phyloP scores from a whole-genome alignment of 495 filamentous ascomycete genomes.

The Thozetella sp. region DNA sequence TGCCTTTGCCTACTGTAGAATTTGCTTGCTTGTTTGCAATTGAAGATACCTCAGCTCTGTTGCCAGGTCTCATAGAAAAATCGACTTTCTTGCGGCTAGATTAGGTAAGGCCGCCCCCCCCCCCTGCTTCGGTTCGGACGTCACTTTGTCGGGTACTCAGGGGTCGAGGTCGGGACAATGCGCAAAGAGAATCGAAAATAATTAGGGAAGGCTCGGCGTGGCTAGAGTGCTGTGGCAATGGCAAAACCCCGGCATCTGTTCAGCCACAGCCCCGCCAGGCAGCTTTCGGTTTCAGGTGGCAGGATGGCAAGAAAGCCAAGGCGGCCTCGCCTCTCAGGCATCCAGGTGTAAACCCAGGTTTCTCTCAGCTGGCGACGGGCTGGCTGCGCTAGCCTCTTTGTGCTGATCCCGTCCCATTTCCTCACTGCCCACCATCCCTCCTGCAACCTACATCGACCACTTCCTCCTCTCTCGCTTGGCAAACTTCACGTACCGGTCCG shows the following conservation, averaged over 20 bases:
- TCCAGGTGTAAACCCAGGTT: background rate
- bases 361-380: background rate
- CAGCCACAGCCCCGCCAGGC: too few species aligned
- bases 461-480: conserved; percentile 2
- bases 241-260: background rate
- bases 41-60: too few species aligned
- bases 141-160: background rate
- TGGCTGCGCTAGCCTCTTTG: background rate
- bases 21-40: too few species aligned
- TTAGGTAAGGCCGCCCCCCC: background rate
- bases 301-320: too few species aligned
- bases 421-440: conserved; percentile 1
- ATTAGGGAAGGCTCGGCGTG: background rate
- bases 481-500: background rate
- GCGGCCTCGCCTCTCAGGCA: background rate
- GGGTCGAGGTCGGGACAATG: too few species aligned
- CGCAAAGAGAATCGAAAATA: background rate
- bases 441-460: conserved; percentile 2
- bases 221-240: background rate
- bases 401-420: conserved; percentile 3
- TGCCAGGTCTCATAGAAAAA: background rate
- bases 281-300: too few species aligned
- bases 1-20: too few species aligned
- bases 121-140: background rate
- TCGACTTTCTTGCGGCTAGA: background rate